Evolutionary conservation across 768 basidiomycete species (phyloP).

Genomic region (Collybia nuda): DNA sequence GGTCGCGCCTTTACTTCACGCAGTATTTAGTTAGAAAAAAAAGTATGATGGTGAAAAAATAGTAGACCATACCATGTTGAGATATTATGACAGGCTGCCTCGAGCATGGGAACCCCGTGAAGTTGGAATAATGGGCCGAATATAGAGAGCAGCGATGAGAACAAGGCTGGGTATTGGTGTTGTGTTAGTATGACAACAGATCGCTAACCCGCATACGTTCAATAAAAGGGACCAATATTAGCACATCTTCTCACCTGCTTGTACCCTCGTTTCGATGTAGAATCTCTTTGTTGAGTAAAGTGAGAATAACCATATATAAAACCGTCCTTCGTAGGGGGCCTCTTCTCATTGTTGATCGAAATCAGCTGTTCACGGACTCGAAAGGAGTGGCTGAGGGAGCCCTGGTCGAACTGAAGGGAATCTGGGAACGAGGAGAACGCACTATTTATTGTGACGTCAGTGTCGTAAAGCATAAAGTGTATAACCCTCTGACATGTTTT

Average conservation of each 20-base stretch:
- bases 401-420: conserved; percentile 81
- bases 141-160: conserved; percentile 60
- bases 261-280: conserved; percentile 73
- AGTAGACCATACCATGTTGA: conserved; percentile 67
- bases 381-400: conserved; percentile 83
- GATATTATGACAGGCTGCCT: conserved; percentile 84
- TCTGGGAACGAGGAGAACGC: conserved; percentile 94
- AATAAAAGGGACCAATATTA: not conserved
- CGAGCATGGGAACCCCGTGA: conserved; percentile 79
- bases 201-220: conserved; percentile 38
- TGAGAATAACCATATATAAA: conserved; percentile 78
- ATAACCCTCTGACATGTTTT: conserved; percentile 75
- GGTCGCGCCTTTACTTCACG: conserved; percentile 76
- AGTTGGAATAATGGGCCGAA: conserved; percentile 74
- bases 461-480: not conserved
- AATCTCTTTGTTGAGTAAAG: conserved; percentile 71
- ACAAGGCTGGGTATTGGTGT: conserved; percentile 81
- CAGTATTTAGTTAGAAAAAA: conserved; percentile 21
- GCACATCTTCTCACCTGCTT: conserved; percentile 52
- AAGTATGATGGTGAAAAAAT: conserved; percentile 1
- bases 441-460: conserved; percentile 36
- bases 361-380: conserved; percentile 61
- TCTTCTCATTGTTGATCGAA: conserved; percentile 21
- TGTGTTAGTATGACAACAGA: conserved; percentile 83
- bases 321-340: conserved; percentile 51